These are phyloP conservation scores for Saccharomycopsis vini DNA, from an alignment of 805 yeast genomes.

Conservation along the genomic window DNA sequence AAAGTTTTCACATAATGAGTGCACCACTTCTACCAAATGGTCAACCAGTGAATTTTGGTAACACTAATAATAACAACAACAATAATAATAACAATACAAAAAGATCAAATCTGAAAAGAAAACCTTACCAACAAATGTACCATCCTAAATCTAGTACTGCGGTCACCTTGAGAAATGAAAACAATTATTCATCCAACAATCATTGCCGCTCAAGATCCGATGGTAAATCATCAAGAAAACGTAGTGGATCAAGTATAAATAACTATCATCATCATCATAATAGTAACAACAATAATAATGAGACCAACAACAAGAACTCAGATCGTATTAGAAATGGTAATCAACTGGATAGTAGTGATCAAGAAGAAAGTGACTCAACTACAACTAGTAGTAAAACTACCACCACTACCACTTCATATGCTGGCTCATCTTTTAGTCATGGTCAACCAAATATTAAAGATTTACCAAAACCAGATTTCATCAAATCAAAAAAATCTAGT, in stretches of 20 bases:
- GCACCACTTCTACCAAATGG: conserved; percentile 18
- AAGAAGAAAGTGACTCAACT: not conserved
- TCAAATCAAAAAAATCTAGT: not conserved
- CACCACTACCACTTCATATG: conserved; percentile 12
- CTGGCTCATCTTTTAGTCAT: conserved; percentile 17
- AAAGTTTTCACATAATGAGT: conserved; percentile 8
- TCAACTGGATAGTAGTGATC: not conserved
- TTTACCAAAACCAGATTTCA: conserved; percentile 18
- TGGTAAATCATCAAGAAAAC: not conserved
- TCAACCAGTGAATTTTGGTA: conserved; percentile 19
- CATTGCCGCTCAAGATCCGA: no score
- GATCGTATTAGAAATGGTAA: not conserved
- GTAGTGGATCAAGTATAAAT: not conserved
- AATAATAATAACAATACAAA: not conserved
- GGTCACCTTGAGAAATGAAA: not conserved
- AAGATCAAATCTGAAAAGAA: not conserved
- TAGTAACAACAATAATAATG: not conserved
- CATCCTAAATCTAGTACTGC: no score
- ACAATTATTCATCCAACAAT: no score
- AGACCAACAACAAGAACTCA: not conserved
- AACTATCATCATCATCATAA: conserved; percentile 1
- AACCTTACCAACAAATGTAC: no score
- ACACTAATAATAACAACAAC: not conserved
- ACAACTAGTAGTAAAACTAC: conserved; percentile 5
- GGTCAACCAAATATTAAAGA: conserved; percentile 17